phyloP scores from a whole-genome alignment of 1,284 basidiomycete genomes.

The Golubevia pallescens region DNA sequence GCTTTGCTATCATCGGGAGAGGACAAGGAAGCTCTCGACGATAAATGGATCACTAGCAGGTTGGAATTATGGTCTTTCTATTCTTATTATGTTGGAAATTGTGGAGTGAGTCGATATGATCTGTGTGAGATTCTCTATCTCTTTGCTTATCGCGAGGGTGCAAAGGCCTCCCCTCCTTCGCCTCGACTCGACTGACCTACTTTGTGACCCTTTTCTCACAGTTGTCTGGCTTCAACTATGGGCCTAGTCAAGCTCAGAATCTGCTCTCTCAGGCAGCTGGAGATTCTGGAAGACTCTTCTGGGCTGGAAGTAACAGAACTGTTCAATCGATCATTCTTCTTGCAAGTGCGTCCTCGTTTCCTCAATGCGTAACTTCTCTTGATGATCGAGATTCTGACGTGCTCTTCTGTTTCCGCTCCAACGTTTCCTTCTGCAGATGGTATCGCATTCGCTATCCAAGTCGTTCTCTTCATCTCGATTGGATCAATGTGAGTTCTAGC shows the following conservation, averaged over 20 bases:
- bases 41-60: constrained; percentile 66
- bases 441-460: constrained; percentile 51
- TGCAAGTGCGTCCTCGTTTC: constrained; percentile 6
- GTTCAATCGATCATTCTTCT: constrained; percentile 38
- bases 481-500: constrained; percentile 81
- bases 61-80: constrained; percentile 76
- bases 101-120: constrained; percentile 67
- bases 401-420: neutral
- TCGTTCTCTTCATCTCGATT: constrained; percentile 75
- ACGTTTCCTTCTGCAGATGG: constrained; percentile 10
- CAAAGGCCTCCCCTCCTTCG: neutral
- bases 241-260: constrained; percentile 78
- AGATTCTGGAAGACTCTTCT: constrained; percentile 71
- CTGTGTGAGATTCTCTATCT: too few species aligned
- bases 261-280: constrained; percentile 75
- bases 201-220: neutral
- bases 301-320: constrained; percentile 51
- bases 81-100: constrained; percentile 77
- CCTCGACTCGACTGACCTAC: neutral
- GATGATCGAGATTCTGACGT: neutral
- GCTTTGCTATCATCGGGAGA: constrained; percentile 7
- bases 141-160: too few species aligned
- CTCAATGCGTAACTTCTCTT: neutral
- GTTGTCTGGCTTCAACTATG: constrained; percentile 71
- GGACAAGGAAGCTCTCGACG: constrained; percentile 4